Base-by-base conservation (phyloP, 192 early-diverging fungal genomes). In the Helicostylum pulchrum region DNA sequence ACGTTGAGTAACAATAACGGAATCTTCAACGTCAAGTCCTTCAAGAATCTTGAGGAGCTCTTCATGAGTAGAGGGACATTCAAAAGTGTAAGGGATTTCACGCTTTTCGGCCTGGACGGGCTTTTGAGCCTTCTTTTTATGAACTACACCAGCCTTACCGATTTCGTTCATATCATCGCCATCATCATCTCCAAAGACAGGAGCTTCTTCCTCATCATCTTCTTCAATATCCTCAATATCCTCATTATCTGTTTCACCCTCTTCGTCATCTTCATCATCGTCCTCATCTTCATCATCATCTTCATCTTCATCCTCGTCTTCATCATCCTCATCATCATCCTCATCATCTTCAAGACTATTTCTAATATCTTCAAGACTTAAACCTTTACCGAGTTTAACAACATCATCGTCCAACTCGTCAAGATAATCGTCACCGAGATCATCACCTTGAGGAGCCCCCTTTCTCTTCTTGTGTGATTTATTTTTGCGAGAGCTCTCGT, bases 51-150 rank as follows among this genome's bases (percentile, higher is more conserved):
- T 67, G 34, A 88, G 64, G 61, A 96, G 91, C 43, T 92, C 80
- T 17, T 73, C 76, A 56, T 91, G 87, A 36, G 85, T 81, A 5
- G 74, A 76, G 1, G 97, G 97, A 31, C 92, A 93, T 1, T 79
- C 66, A 69, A 96, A 97, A 11, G 90, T 94, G 70, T 80, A 97
- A 1, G 94, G 92, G 48, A 96, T 64, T 62, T 90, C 89, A 7
- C 58, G 34, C 21, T 58, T 55, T 36, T 59, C 61, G 0, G 20
- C 1, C 30, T 3, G 17, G 1, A 14, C 48, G 12, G 36, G 12
- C 12, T 62, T 48, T 19, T 32, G 23, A 19, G 17, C 12, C 8
- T 58, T 70, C 14, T 55, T 36, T 39, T 70, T 64, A 5, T 42
- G 36, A 4, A 64, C 42, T 19, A 55, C 43, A 2, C 74, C 66